Evolutionary conservation across 2,329 filamentous ascomycete species (phyloP).

Genomic region (Tolypocladium sp.): DNA sequence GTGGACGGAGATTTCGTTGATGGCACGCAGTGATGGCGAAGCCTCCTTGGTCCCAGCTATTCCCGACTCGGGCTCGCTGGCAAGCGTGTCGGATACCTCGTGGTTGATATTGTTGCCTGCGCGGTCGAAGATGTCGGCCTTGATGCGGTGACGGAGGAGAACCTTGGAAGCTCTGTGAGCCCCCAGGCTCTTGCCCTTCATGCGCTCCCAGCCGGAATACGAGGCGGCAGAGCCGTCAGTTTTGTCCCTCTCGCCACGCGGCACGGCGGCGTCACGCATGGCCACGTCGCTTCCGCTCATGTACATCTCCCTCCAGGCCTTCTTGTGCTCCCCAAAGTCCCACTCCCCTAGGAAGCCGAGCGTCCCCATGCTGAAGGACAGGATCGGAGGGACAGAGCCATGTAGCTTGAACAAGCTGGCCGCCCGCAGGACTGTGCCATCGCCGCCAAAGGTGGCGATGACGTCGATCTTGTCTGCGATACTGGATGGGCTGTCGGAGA

Average conservation of each 20-base stretch:
- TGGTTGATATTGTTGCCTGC: conserved; percentile 52
- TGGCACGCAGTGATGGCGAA: conserved; percentile 52
- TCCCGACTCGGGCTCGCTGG: conserved; percentile 33
- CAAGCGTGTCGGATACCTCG: conserved; percentile 34
- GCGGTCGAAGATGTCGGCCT: conserved; percentile 73
- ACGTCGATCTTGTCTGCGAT: conserved; percentile 79
- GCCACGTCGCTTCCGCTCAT: conserved; percentile 58
- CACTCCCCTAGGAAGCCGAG: conserved; percentile 92
- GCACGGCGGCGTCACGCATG: conserved; percentile 31
- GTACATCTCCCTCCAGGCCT: conserved; percentile 86
- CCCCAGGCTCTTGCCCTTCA: conserved; percentile 76
- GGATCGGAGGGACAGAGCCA: conserved; percentile 73
- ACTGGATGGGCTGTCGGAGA: conserved; percentile 35
- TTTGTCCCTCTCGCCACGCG: conserved; percentile 17
- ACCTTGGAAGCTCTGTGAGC: conserved; percentile 66
- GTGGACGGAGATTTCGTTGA: conserved; percentile 94
- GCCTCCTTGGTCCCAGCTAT: conserved; percentile 25
- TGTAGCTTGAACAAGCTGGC: conserved; percentile 62
- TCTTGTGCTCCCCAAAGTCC: conserved; percentile 89
- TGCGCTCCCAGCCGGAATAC: conserved; percentile 54
- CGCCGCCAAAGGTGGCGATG: conserved; percentile 82
- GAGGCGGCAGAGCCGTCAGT: conserved; percentile 7
- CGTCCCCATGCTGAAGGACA: conserved; percentile 96
- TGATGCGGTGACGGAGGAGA: conserved; percentile 76
- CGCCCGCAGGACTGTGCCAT: conserved; percentile 36